These are phyloP conservation scores for Blechomonas ayalai DNA, from an alignment of 208 protist species.

Conservation along the genomic window DNA sequence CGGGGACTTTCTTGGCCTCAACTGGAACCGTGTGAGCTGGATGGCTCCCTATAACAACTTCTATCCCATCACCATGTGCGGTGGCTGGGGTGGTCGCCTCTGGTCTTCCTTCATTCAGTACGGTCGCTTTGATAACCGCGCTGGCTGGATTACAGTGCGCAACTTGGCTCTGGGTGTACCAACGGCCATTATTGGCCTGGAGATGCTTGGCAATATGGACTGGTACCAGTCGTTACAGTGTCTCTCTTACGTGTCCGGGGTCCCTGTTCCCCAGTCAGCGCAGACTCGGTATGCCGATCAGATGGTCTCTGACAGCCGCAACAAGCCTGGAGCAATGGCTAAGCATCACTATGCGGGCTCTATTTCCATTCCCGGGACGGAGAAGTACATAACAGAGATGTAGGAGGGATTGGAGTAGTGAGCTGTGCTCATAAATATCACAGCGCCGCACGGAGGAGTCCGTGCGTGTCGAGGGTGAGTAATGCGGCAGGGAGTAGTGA, in stretches of 20 bases:
- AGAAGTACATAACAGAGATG: slow-evolving; percentile 67
- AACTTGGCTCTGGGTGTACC: slow-evolving; percentile 57
- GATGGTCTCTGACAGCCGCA: slow-evolving; percentile 61
- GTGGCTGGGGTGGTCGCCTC: slow-evolving; percentile 69
- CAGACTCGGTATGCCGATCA: slow-evolving; percentile 59
- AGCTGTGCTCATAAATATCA: neutral
- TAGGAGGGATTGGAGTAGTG: slow-evolving; percentile 5
- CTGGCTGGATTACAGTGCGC: slow-evolving; percentile 41
- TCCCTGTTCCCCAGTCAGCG: slow-evolving; percentile 55
- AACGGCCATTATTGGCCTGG: slow-evolving; percentile 38
- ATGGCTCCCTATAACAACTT: slow-evolving; percentile 89
- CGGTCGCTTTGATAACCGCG: slow-evolving; percentile 79
- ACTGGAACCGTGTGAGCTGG: slow-evolving; percentile 83
- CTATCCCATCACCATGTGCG: slow-evolving; percentile 83
- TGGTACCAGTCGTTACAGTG: slow-evolving; percentile 73
- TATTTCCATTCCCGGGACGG: slow-evolving; percentile 78
- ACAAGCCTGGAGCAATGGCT: slow-evolving; percentile 79
- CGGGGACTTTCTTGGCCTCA: slow-evolving; percentile 79
- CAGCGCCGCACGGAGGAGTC: neutral
- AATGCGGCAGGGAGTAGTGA: slow-evolving; percentile 1
- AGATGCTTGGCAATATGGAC: slow-evolving; percentile 80
- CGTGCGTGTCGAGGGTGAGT: neutral
- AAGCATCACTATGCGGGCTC: slow-evolving; percentile 82
- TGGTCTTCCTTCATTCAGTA: slow-evolving; percentile 85
- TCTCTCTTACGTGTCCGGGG: slow-evolving; percentile 34